Conservation (phyloP, 495 filamentous ascomycete genomes). For the Trichoderma gamsii region DNA sequence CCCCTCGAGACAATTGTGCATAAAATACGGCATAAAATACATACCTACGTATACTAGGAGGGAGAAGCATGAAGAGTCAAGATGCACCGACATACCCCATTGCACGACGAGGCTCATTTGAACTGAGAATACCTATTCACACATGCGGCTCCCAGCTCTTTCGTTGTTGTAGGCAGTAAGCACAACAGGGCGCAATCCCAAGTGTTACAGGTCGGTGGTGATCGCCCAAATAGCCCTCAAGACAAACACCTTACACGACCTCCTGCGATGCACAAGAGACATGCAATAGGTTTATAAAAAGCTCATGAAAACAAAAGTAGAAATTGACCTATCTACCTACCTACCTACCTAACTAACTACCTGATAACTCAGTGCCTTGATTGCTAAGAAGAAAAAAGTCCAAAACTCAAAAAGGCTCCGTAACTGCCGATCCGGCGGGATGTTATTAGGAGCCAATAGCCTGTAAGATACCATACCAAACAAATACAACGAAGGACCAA, state of each 20-base stretch:
- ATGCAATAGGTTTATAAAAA: neutral
- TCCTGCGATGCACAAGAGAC: neutral
- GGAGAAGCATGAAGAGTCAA: too few relatives aligned
- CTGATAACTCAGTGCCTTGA: neutral
- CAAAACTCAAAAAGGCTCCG: slow-evolving; percentile 16
- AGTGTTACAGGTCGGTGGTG: too few relatives aligned
- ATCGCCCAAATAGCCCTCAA: too few relatives aligned
- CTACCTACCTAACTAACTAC: slow-evolving; percentile 3
- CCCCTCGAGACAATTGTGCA: neutral
- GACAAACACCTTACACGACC: too few relatives aligned
- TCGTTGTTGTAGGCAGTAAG: too few relatives aligned
- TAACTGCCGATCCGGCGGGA: neutral
- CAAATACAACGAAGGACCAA: neutral
- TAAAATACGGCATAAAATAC: neutral
- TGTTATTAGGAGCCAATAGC: neutral
- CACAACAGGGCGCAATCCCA: too few relatives aligned
- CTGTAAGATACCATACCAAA: slow-evolving; percentile 2
- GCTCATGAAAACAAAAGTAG: neutral
- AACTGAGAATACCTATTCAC: too few relatives aligned
- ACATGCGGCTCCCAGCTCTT: too few relatives aligned
- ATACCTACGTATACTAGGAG: too few relatives aligned
- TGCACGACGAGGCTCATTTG: too few relatives aligned
- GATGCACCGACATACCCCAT: too few relatives aligned
- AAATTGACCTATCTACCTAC: neutral
- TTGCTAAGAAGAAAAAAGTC: neutral